These are phyloP conservation scores for Salix caprea DNA, from an alignment of 345 rosid genomes.

Conservation along the genomic window DNA sequence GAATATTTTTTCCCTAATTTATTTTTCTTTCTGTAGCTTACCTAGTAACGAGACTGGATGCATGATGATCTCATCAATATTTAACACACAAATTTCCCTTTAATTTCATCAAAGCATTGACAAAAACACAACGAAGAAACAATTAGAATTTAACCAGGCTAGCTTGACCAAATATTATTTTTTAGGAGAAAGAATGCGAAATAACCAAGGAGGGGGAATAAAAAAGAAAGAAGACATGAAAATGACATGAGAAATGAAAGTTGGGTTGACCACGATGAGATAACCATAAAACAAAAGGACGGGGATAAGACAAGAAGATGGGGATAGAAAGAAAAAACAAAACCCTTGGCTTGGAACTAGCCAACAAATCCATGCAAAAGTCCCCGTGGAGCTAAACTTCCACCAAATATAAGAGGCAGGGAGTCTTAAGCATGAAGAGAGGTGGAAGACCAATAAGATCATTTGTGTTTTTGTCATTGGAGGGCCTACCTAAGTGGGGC, in stretches of 20 bases:
- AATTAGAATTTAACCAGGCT: too few relatives aligned
- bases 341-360: slow-evolving; percentile 8
- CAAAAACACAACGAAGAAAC: neutral
- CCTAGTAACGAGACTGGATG: slow-evolving; percentile 19
- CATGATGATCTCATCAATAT: too few relatives aligned
- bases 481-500: slow-evolving; percentile 39
- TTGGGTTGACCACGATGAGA: slow-evolving; percentile 32
- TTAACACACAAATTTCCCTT: too few relatives aligned
- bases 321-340: neutral
- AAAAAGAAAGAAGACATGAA: slow-evolving; percentile 3
- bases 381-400: slow-evolving; percentile 17
- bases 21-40: too few relatives aligned
- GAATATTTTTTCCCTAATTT: too few relatives aligned
- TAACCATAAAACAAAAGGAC: slow-evolving; percentile 8
- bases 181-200: neutral
- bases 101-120: neutral
- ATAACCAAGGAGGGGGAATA: neutral
- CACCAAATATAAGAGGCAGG: neutral
- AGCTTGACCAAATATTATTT: neutral
- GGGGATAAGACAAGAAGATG: slow-evolving; percentile 14
- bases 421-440: slow-evolving; percentile 38
- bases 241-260: slow-evolving; percentile 23
- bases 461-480: slow-evolving; percentile 12
- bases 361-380: slow-evolving; percentile 21
- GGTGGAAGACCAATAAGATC: slow-evolving; percentile 19